Conservation (phyloP, 441 rosid genomes). For the Erysimum cheiri region DNA sequence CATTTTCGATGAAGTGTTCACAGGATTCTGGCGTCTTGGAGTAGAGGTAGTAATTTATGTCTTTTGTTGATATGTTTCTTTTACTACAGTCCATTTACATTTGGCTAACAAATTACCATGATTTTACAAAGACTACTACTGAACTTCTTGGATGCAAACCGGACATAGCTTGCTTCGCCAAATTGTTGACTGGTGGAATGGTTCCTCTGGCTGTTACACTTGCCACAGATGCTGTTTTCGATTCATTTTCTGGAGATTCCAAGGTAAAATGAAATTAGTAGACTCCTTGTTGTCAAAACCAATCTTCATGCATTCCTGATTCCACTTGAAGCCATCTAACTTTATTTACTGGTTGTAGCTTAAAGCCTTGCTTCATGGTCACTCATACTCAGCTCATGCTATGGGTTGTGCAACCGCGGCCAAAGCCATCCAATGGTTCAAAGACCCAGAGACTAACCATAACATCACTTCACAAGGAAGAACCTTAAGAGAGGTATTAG, state of each 20-base stretch:
- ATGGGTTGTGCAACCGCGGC: slow-evolving; percentile 92
- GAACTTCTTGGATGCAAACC: slow-evolving; percentile 81
- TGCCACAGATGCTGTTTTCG: slow-evolving; percentile 71
- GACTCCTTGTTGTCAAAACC: not conserved
- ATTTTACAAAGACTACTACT: slow-evolving; percentile 67
- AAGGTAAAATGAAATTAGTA: slow-evolving; percentile 55
- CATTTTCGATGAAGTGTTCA: slow-evolving; percentile 93
- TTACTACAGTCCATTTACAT: slow-evolving; percentile 28
- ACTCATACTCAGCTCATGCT: slow-evolving; percentile 95
- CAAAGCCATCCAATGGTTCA: slow-evolving; percentile 87
- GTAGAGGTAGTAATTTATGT: slow-evolving; percentile 62
- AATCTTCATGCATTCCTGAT: not conserved
- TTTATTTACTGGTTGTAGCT: slow-evolving; percentile 56
- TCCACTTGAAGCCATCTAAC: slow-evolving; percentile 25
- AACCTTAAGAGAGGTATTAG: slow-evolving; percentile 73
- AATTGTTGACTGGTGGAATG: slow-evolving; percentile 92
- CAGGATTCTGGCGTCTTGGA: slow-evolving; percentile 98
- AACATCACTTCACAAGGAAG: slow-evolving; percentile 60
- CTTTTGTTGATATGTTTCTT: not conserved
- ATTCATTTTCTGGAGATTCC: slow-evolving; percentile 85
- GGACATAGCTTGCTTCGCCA: slow-evolving; percentile 93
- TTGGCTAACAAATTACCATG: slow-evolving; percentile 33
- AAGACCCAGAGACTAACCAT: slow-evolving; percentile 72
- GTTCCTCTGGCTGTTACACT: slow-evolving; percentile 91
- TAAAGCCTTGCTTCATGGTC: slow-evolving; percentile 94